Evolutionary conservation across 352 stramenopile genomes (phyloP).

Genomic region (Hyaloperonospora arabidopsidis): DNA sequence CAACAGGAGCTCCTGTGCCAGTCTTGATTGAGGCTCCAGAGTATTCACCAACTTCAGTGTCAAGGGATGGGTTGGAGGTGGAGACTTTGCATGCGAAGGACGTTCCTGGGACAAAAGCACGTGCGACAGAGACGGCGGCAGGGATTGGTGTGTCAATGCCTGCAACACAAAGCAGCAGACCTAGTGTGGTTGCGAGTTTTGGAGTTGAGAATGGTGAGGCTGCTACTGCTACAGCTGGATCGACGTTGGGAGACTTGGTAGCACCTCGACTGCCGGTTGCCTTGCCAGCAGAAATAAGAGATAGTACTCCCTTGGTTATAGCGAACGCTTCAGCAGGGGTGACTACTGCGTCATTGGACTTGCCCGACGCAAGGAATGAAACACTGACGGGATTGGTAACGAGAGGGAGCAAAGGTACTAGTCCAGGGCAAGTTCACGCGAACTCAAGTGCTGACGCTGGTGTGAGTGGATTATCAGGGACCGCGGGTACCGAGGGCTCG

Average conservation of each 20-base stretch:
- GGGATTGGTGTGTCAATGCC: slow-evolving; percentile 1
- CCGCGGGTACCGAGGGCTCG: background rate
- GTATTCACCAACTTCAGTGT: too few species aligned
- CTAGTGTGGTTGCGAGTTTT: too few species aligned
- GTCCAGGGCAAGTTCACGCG: slow-evolving; percentile 20
- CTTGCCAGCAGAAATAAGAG: slow-evolving; percentile 1
- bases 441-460: slow-evolving; percentile 22
- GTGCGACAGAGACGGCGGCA: background rate
- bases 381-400: slow-evolving; percentile 11
- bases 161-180: slow-evolving; percentile 6
- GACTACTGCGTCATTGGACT: background rate
- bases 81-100: too few species aligned
- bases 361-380: slow-evolving; percentile 5
- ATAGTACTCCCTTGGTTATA: too few species aligned
- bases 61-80: too few species aligned
- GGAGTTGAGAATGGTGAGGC: background rate
- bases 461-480: slow-evolving; percentile 4
- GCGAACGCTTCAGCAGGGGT: slow-evolving; percentile 1
- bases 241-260: slow-evolving; percentile 12
- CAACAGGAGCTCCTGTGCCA: too few species aligned
- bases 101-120: slow-evolving; percentile 2
- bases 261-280: slow-evolving; percentile 4
- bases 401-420: slow-evolving; percentile 7
- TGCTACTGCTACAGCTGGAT: slow-evolving; percentile 6
- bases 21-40: too few species aligned